Percentiles rank a stretch among this genome's conserved stretches.
Evolutionary conservation across 805 yeast genomes (phyloP).

Genomic region (Pichia californica): DNA sequence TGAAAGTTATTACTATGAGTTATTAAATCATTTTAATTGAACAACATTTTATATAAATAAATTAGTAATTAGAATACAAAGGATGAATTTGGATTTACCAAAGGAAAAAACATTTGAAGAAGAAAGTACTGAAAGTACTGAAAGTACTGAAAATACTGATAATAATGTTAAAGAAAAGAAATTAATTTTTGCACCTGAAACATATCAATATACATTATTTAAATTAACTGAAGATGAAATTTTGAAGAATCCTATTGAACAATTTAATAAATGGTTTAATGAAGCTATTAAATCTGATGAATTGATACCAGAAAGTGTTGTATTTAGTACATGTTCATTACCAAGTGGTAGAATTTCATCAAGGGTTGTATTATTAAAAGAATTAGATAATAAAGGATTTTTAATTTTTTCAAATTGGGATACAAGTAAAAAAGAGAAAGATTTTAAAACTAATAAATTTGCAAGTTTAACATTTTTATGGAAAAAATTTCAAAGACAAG

Average conservation of each 20-base stretch:
- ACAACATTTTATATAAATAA: too few species aligned
- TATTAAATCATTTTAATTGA: neutral
- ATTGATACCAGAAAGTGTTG: slow-evolving; percentile 74
- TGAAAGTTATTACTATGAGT: neutral
- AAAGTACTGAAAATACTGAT: slow-evolving; percentile 10
- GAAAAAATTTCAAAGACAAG: slow-evolving; percentile 87
- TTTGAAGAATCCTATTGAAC: slow-evolving; percentile 56
- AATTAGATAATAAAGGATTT: slow-evolving; percentile 79
- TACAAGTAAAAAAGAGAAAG: slow-evolving; percentile 72
- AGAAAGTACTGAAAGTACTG: neutral
- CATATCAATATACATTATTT: slow-evolving; percentile 77
- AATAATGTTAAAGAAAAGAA: too few species aligned
- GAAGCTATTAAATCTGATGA: slow-evolving; percentile 58
- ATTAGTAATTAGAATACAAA: too few species aligned
- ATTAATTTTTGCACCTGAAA: slow-evolving; percentile 64
- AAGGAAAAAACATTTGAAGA: slow-evolving; percentile 10
- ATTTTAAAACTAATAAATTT: slow-evolving; percentile 62
- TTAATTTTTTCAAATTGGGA: slow-evolving; percentile 90
- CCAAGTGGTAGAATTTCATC: slow-evolving; percentile 90
- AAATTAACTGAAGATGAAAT: slow-evolving; percentile 51
- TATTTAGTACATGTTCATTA: slow-evolving; percentile 79
- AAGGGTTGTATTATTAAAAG: slow-evolving; percentile 81
- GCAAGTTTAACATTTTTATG: slow-evolving; percentile 89
- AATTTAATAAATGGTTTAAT: slow-evolving; percentile 80
- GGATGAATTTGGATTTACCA: slow-evolving; percentile 21